These are phyloP conservation scores for Mycena pura DNA, from an alignment of 768 basidiomycete genomes.

Conservation along the genomic window DNA sequence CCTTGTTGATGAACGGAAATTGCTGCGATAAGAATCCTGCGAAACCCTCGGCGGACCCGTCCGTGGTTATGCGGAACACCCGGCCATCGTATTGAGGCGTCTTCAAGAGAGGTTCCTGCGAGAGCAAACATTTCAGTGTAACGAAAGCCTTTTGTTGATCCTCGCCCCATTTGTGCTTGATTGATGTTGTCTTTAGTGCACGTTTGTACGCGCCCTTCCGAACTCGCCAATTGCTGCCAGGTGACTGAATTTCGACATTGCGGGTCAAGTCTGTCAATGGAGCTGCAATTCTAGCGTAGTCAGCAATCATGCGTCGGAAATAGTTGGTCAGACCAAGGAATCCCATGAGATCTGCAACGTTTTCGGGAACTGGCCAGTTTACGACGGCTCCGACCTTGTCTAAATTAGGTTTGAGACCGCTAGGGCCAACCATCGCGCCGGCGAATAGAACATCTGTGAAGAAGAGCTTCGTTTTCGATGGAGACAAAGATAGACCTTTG, in stretches of 20 bases:
- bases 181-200: conserved; percentile 28
- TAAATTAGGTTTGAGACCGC: conserved; percentile 43
- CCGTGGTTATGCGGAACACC: conserved; percentile 37
- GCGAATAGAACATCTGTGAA: conserved; percentile 44
- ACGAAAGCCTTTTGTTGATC: conserved; percentile 35
- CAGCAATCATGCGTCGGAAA: conserved; percentile 40
- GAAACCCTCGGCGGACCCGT: conserved; percentile 39
- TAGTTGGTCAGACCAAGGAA: conserved; percentile 45
- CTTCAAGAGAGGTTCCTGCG: conserved; percentile 31
- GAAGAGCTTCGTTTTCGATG: conserved; percentile 43
- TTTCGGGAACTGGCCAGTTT: conserved; percentile 39
- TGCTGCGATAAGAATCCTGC: conserved; percentile 35
- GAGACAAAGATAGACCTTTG: conserved; percentile 41
- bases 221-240: conserved; percentile 25
- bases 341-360: conserved; percentile 34
- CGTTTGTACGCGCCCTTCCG: conserved; percentile 34
- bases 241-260: conserved; percentile 29
- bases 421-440: conserved; percentile 38
- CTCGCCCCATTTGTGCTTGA: conserved; percentile 28
- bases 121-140: conserved; percentile 30
- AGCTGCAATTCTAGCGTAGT: conserved; percentile 40
- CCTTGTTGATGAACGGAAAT: conserved; percentile 18
- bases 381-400: conserved; percentile 47
- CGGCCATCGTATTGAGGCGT: conserved; percentile 33
- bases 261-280: conserved; percentile 41